These are phyloP conservation scores for Inga oerstediana DNA, from an alignment of 306 rosid species.

Conservation along the genomic window DNA sequence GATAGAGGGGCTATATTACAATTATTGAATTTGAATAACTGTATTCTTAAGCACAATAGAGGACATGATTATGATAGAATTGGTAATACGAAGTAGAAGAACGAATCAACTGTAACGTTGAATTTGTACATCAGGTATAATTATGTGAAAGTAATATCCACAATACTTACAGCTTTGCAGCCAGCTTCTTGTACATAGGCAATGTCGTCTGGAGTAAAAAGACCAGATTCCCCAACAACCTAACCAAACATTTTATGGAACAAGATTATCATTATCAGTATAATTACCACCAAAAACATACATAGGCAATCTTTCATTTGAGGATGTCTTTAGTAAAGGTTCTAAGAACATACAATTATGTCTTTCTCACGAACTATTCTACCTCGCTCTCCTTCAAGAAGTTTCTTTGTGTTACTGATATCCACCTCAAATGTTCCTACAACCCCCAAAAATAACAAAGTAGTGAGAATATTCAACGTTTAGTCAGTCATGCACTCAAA, in stretches of 20 bases:
- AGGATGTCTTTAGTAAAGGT: neutral
- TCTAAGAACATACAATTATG: slow-evolving; percentile 40
- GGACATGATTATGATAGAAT: neutral
- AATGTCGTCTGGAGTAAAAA: slow-evolving; percentile 77
- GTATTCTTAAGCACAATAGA: neutral
- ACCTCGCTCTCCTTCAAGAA: slow-evolving; percentile 93
- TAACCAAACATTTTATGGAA: slow-evolving; percentile 37
- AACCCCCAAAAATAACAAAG: neutral
- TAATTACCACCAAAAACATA: neutral
- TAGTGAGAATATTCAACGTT: too few relatives aligned
- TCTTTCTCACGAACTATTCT: slow-evolving; percentile 62
- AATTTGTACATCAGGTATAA: neutral
- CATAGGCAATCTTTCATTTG: neutral
- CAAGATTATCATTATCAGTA: neutral
- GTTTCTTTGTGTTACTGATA: slow-evolving; percentile 79
- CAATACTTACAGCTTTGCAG: slow-evolving; percentile 76
- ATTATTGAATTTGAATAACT: neutral
- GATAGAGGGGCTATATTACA: neutral
- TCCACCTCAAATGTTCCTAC: slow-evolving; percentile 92
- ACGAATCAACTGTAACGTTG: neutral
- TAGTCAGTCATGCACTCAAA: too few relatives aligned
- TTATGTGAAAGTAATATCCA: slow-evolving; percentile 22
- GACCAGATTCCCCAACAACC: slow-evolving; percentile 49
- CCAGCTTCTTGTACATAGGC: slow-evolving; percentile 95
- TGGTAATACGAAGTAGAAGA: neutral